Evolutionary conservation across 805 yeast species (phyloP).

Genomic region (Hanseniaspora guilliermondii): DNA sequence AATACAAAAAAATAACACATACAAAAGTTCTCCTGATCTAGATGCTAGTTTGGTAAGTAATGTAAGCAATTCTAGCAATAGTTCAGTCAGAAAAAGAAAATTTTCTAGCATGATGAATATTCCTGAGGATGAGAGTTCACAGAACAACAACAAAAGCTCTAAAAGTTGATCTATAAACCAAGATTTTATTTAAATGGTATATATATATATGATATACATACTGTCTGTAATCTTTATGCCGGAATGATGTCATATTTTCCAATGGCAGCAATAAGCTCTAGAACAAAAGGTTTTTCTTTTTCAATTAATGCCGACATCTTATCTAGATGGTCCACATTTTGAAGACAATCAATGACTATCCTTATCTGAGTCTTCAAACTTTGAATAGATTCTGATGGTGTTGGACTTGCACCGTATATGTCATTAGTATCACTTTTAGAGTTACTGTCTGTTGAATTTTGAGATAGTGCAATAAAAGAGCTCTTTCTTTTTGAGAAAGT

Average conservation of each 20-base stretch:
- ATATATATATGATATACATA: not conserved
- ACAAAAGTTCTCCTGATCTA: not conserved
- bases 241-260: constrained; percentile 41
- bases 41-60: not conserved
- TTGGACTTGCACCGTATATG: constrained; percentile 17
- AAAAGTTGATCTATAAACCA: not conserved
- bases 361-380: not conserved
- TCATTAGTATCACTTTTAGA: constrained; percentile 21
- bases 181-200: not conserved
- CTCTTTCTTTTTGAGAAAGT: constrained; percentile 5
- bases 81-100: constrained; percentile 9
- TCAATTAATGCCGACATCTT: constrained; percentile 59
- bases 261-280: constrained; percentile 33
- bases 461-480: not conserved
- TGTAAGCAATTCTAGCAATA: not conserved
- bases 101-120: not conserved
- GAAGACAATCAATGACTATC: constrained; percentile 31
- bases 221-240: not conserved
- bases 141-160: not conserved
- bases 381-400: not conserved
- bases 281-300: constrained; percentile 44
- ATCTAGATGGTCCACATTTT: constrained; percentile 46
- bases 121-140: not conserved
- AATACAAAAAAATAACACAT: not conserved
- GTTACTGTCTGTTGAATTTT: constrained; percentile 16